A percentile compares a stretch with the other conserved stretches of the same genome.
Evolutionary conservation across 805 yeast species (phyloP).

Genomic region (Yamadazyma tumulicola): DNA sequence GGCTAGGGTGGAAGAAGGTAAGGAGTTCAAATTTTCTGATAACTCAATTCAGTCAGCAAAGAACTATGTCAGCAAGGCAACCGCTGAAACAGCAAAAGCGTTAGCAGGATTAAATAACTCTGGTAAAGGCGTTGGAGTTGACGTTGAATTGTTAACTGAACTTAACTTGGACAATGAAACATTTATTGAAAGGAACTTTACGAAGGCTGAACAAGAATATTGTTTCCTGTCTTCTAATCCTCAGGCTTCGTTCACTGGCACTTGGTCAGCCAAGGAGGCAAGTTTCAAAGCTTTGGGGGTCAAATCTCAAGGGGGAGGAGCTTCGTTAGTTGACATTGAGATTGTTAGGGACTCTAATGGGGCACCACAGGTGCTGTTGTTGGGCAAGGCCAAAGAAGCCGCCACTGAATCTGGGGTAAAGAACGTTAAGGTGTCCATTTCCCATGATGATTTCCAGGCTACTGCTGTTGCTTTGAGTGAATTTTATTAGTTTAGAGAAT

Average conservation of each 20-base stretch:
- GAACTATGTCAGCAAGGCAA: conserved; percentile 42
- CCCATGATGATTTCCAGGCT: conserved; percentile 96
- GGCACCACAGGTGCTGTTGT: conserved; percentile 76
- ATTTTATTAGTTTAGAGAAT: conserved; percentile 24
- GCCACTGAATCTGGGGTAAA: conserved; percentile 70
- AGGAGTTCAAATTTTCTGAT: conserved; percentile 44
- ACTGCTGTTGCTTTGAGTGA: conserved; percentile 91
- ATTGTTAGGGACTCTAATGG: conserved; percentile 68
- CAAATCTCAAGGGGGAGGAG: conserved; percentile 90
- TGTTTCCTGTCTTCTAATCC: conserved; percentile 72
- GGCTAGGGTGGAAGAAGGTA: conserved; percentile 61
- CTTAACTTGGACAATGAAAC: conserved; percentile 86
- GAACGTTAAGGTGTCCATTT: conserved; percentile 79
- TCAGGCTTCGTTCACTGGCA: conserved; percentile 90
- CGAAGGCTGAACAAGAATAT: conserved; percentile 73
- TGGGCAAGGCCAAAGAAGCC: conserved; percentile 72
- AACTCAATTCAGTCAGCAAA: conserved; percentile 48
- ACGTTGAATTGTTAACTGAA: conserved; percentile 83
- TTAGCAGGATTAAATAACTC: conserved; percentile 54
- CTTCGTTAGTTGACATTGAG: conserved; percentile 88
- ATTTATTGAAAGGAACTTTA: conserved; percentile 89
- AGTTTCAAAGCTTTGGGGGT: conserved; percentile 94
- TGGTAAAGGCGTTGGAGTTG: conserved; percentile 86
- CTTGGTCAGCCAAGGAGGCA: conserved; percentile 99
- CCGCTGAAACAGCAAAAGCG: conserved; percentile 62